A percentile compares a stretch with the other conserved stretches of the same genome.
These are phyloP conservation scores for Aspergillus uvarum DNA, from an alignment of 2,329 filamentous ascomycete genomes.

Conservation along the genomic window DNA sequence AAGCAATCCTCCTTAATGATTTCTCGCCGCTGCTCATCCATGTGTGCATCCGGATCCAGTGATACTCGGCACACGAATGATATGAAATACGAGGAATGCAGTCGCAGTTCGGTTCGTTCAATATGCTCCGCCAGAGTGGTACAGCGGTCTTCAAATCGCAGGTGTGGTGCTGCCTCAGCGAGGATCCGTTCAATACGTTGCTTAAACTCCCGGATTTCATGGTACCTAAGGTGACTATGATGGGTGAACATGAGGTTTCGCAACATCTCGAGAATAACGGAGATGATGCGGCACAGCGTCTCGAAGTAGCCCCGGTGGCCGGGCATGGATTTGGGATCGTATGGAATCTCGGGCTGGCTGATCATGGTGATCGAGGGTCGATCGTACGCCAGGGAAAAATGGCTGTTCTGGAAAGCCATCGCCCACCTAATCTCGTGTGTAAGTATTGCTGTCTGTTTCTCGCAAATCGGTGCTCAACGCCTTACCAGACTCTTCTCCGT, in stretches of 20 bases:
- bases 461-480: background rate
- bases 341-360: constrained; percentile 48
- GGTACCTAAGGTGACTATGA: constrained; percentile 49
- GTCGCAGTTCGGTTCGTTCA: constrained; percentile 57
- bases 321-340: constrained; percentile 51
- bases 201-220: constrained; percentile 55
- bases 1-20: constrained; percentile 53
- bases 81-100: constrained; percentile 62
- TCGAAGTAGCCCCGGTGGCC: constrained; percentile 56
- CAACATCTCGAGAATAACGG: constrained; percentile 54
- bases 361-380: constrained; percentile 55
- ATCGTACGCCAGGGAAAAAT: constrained; percentile 63
- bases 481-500: constrained; percentile 40
- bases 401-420: constrained; percentile 60
- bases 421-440: constrained; percentile 45
- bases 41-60: constrained; percentile 43
- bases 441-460: background rate
- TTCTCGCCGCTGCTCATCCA: constrained; percentile 38
- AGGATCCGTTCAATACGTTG: constrained; percentile 56
- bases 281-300: constrained; percentile 55
- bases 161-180: constrained; percentile 56
- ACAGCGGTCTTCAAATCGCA: constrained; percentile 50
- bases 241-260: constrained; percentile 52
- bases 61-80: constrained; percentile 60
- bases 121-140: constrained; percentile 49